A percentile compares a stretch with the other conserved stretches of the same genome.
phyloP scores from a whole-genome alignment of 345 rosid species.

The Aegle marmelos region DNA sequence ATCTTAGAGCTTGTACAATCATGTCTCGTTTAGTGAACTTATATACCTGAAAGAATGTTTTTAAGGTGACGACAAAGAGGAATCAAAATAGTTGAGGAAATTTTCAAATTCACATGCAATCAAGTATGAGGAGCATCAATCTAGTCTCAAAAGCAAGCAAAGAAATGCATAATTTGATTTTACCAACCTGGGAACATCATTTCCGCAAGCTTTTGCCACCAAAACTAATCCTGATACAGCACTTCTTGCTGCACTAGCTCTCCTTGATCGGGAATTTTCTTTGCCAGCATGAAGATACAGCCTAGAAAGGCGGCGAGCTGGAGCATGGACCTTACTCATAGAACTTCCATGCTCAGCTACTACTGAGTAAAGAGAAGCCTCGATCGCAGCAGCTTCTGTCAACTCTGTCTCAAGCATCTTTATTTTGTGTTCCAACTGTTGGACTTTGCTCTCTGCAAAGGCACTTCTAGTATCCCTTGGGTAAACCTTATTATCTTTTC shows the following conservation, averaged over 20 bases:
- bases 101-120: neutral
- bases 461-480: conserved; percentile 41
- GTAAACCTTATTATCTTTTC: conserved; percentile 49
- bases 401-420: conserved; percentile 83
- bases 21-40: neutral
- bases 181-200: conserved; percentile 86
- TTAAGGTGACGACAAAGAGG: neutral
- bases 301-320: conserved; percentile 90
- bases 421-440: conserved; percentile 61
- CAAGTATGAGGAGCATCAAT: neutral
- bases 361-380: conserved; percentile 86
- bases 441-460: conserved; percentile 56
- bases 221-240: conserved; percentile 73
- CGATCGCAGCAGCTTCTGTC: conserved; percentile 84
- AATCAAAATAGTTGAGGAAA: neutral
- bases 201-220: conserved; percentile 93
- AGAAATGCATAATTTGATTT: neutral
- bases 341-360: conserved; percentile 94
- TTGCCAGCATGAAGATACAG: conserved; percentile 69
- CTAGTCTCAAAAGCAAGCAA: neutral
- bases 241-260: conserved; percentile 80
- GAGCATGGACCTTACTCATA: conserved; percentile 87
- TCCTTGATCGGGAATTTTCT: conserved; percentile 48
- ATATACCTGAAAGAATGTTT: neutral
- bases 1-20: neutral